Evolutionary conservation across 257 asterid species (phyloP).

Genomic region (Solanum neorickii): DNA sequence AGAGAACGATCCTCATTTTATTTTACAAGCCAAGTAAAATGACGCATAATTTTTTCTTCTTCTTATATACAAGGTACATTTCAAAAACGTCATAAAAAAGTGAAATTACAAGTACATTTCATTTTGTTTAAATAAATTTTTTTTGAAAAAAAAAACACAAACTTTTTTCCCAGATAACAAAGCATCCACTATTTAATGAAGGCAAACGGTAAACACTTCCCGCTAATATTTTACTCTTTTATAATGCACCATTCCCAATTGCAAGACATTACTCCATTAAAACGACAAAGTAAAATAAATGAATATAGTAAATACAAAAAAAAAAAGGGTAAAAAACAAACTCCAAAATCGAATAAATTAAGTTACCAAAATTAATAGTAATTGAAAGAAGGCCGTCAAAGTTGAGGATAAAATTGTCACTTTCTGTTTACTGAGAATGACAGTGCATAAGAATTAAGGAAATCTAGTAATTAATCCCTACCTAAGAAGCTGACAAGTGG

Average conservation of each 20-base stretch:
- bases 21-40: background rate
- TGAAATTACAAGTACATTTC: background rate
- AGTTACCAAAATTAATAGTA: background rate
- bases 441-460: background rate
- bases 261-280: background rate
- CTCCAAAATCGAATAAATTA: background rate
- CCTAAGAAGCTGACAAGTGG: slow-evolving; percentile 13
- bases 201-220: background rate
- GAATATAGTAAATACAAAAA: background rate
- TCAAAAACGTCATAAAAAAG: background rate
- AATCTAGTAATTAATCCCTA: background rate
- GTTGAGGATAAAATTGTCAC: background rate
- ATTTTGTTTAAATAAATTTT: background rate
- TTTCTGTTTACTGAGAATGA: background rate
- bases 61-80: background rate
- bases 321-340: background rate
- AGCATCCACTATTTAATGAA: background rate
- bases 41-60: background rate
- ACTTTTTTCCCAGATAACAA: background rate
- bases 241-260: background rate
- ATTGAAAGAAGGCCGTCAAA: background rate
- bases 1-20: background rate
- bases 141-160: background rate
- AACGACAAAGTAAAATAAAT: background rate
- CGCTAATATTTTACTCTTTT: background rate